A percentile compares a stretch with the other conserved stretches of the same genome.
Evolutionary conservation across 2,329 filamentous ascomycete species (phyloP).

Genomic region (Davidsoniella neocaledoniae): DNA sequence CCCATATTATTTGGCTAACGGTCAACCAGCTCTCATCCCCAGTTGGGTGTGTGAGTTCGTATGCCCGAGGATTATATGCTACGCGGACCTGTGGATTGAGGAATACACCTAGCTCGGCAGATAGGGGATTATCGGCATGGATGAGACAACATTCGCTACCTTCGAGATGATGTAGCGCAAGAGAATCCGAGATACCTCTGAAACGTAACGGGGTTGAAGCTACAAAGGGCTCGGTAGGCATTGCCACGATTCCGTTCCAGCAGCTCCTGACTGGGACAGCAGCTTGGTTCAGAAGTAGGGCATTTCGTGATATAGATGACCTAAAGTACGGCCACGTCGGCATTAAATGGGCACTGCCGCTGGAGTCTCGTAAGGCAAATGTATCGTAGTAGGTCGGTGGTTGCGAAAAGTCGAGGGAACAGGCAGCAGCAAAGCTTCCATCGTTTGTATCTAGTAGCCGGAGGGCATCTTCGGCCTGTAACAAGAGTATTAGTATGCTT

Average conservation of each 20-base stretch:
- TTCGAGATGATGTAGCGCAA: constrained; percentile 48
- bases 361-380: constrained; percentile 40
- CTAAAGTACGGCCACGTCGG: constrained; percentile 44
- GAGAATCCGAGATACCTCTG: constrained; percentile 44
- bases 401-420: constrained; percentile 41
- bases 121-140: constrained; percentile 51
- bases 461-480: constrained; percentile 36
- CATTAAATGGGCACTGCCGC: constrained; percentile 33
- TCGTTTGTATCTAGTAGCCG: constrained; percentile 38
- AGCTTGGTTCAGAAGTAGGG: constrained; percentile 30
- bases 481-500: background rate
- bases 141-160: constrained; percentile 68
- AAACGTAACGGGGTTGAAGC: constrained; percentile 33
- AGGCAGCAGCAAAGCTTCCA: constrained; percentile 44
- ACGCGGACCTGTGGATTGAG: constrained; percentile 55
- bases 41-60: constrained; percentile 28
- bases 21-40: constrained; percentile 28
- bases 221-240: constrained; percentile 40
- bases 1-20: constrained; percentile 29
- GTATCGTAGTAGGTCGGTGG: constrained; percentile 43
- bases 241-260: constrained; percentile 31
- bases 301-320: constrained; percentile 31
- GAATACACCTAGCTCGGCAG: constrained; percentile 37
- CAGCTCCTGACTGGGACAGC: constrained; percentile 30
- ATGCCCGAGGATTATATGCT: constrained; percentile 40